Evolutionary conservation across 148 eudicot genomes (phyloP).

Genomic region (Dysphania ambrosioides): DNA sequence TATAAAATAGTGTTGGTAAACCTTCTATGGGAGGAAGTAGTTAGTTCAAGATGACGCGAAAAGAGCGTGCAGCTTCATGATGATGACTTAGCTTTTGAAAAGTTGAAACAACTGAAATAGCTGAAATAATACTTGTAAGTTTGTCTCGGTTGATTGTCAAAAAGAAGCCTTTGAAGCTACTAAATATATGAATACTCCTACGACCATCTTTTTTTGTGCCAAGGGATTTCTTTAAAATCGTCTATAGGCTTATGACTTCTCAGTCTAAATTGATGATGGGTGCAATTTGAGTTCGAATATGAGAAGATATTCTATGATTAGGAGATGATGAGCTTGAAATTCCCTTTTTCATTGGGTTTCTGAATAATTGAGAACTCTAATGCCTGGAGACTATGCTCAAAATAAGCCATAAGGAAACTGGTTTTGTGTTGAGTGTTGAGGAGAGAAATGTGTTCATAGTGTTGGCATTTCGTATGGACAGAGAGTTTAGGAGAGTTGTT

Average conservation of each 20-base stretch:
- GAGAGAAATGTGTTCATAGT: too few relatives aligned
- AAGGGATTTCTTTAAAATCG: background rate
- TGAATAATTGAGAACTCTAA: too few relatives aligned
- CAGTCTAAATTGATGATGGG: background rate
- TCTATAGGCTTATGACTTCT: background rate
- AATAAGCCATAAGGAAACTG: too few relatives aligned
- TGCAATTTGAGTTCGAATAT: background rate
- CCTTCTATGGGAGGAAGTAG: background rate
- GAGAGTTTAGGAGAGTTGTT: too few relatives aligned
- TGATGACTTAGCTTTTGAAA: constrained; percentile 7
- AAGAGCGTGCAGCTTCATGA: background rate
- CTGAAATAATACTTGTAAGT: background rate
- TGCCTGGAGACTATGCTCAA: too few relatives aligned
- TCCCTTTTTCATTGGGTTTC: too few relatives aligned
- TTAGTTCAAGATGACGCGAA: background rate
- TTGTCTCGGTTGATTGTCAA: background rate
- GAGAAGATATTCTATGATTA: too few relatives aligned
- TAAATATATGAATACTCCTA: background rate
- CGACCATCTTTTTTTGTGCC: background rate
- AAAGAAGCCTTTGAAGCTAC: background rate
- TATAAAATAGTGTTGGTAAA: background rate
- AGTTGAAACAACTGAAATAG: too few relatives aligned
- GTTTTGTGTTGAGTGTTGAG: too few relatives aligned
- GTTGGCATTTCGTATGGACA: too few relatives aligned
- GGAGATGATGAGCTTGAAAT: too few relatives aligned